These are phyloP conservation scores for Hanseniaspora clermontiae DNA, from an alignment of 805 yeast species.

Conservation along the genomic window DNA sequence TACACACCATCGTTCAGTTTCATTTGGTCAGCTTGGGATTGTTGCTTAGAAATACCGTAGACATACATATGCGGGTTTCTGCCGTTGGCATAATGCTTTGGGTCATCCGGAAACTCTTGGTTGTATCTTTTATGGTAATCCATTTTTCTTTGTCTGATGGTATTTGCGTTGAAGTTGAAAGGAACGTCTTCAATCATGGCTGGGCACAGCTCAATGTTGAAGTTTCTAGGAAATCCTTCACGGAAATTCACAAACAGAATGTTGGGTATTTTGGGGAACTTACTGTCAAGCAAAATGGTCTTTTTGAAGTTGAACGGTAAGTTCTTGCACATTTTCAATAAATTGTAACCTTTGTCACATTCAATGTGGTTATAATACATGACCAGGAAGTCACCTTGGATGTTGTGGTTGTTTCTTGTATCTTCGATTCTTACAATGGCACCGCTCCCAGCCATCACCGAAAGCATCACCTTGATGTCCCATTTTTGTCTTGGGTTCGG, in stretches of 20 bases:
- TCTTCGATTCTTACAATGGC: constrained; percentile 51
- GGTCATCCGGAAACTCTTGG: constrained; percentile 11
- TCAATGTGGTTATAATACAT: constrained; percentile 6
- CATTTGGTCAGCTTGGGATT: background rate
- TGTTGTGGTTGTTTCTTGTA: constrained; percentile 5
- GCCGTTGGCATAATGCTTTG: constrained; percentile 8
- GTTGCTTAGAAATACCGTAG: constrained; percentile 12
- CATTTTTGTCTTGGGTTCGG: constrained; percentile 53
- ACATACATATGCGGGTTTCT: constrained; percentile 11
- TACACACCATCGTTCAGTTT: background rate
- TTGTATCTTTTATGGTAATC: constrained; percentile 5
- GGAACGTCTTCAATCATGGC: constrained; percentile 28
- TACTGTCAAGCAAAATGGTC: constrained; percentile 11
- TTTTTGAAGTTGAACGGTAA: constrained; percentile 8
- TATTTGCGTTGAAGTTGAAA: constrained; percentile 17
- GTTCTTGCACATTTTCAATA: constrained; percentile 1
- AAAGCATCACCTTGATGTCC: constrained; percentile 50
- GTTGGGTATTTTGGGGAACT: constrained; percentile 9
- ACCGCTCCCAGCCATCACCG: constrained; percentile 63
- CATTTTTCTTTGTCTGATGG: constrained; percentile 2
- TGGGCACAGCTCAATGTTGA: constrained; percentile 25
- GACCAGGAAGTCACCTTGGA: constrained; percentile 4
- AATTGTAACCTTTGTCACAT: constrained; percentile 3
- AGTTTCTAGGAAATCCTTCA: constrained; percentile 26
- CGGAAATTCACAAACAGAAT: constrained; percentile 20